A percentile compares a stretch with the other conserved stretches of the same genome.
These are phyloP conservation scores for Phytophthora agathidicida DNA, from an alignment of 352 stramenopile genomes.

Conservation along the genomic window DNA sequence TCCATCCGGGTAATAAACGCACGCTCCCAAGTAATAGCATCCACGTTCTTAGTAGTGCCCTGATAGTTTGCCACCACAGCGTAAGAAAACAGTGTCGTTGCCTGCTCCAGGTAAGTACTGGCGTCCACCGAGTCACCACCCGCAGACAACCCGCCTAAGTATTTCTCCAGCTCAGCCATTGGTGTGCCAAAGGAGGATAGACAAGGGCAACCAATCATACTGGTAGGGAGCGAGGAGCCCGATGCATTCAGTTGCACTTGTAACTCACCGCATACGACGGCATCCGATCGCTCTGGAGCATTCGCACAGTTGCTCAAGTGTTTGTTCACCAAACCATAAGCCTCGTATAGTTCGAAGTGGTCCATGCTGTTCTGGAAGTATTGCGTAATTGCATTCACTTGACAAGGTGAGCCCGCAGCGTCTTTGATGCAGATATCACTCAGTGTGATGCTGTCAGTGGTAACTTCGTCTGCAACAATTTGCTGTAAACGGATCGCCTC, in stretches of 20 bases:
- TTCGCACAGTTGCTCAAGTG: slow-evolving; percentile 53
- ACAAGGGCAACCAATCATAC: slow-evolving; percentile 73
- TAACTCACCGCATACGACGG: slow-evolving; percentile 46
- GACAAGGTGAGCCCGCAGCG: slow-evolving; percentile 46
- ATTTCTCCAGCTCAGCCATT: slow-evolving; percentile 64
- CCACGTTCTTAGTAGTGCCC: slow-evolving; percentile 39
- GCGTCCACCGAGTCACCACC: slow-evolving; percentile 19
- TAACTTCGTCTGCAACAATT: slow-evolving; percentile 33
- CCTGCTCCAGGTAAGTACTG: slow-evolving; percentile 45
- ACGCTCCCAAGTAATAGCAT: slow-evolving; percentile 72
- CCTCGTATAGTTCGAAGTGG: slow-evolving; percentile 58
- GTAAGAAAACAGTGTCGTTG: slow-evolving; percentile 51
- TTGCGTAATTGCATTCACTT: slow-evolving; percentile 61
- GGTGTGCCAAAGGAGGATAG: slow-evolving; percentile 61
- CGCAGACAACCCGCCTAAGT: slow-evolving; percentile 51
- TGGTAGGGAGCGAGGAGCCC: slow-evolving; percentile 43
- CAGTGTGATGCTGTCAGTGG: slow-evolving; percentile 27
- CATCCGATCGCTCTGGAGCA: slow-evolving; percentile 28
- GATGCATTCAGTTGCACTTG: slow-evolving; percentile 30
- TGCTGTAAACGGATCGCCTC: slow-evolving; percentile 64
- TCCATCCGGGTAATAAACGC: slow-evolving; percentile 69
- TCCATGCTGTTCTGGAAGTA: slow-evolving; percentile 71
- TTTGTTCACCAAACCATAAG: slow-evolving; percentile 42
- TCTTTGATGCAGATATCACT: slow-evolving; percentile 70
- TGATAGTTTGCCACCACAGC: slow-evolving; percentile 60